These are phyloP conservation scores for Pezizomycotina sp. DNA, from an alignment of 2,329 filamentous ascomycete genomes.

Conservation along the genomic window DNA sequence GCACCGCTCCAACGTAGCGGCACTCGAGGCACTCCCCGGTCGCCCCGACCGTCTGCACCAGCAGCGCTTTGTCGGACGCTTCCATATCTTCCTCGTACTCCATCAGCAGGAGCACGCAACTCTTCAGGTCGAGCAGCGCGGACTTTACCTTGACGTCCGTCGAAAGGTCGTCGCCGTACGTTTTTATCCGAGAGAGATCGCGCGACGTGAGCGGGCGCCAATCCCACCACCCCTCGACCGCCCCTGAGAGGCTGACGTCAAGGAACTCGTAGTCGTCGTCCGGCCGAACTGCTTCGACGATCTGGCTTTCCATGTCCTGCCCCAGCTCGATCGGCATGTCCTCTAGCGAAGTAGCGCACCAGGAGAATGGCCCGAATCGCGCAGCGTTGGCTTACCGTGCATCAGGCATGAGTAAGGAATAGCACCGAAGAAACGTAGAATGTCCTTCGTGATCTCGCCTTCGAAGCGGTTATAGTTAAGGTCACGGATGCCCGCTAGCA, in stretches of 20 bases:
- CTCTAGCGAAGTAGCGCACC: conserved; percentile 9
- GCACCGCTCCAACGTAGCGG: conserved; percentile 5
- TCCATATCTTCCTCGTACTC: not conserved
- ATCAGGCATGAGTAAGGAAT: conserved; percentile 4
- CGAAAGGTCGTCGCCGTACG: no score
- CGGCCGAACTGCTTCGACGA: no score
- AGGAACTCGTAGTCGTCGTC: no score
- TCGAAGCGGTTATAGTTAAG: conserved; percentile 4
- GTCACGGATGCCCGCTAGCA: conserved; percentile 19
- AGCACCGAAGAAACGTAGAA: conserved; percentile 2
- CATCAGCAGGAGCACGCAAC: conserved; percentile 4
- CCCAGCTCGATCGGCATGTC: conserved; percentile 4
- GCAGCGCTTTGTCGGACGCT: not conserved
- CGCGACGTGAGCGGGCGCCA: conserved; percentile 1
- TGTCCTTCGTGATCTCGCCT: conserved; percentile 2
- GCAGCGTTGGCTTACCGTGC: conserved; percentile 5
- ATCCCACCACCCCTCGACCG: not conserved
- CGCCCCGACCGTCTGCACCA: not conserved
- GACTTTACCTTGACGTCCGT: conserved; percentile 3
- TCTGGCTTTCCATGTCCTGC: no score
- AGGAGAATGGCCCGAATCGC: conserved; percentile 7
- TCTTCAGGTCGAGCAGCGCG: conserved; percentile 5
- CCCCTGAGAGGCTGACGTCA: not conserved
- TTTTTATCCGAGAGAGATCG: conserved; percentile 3
- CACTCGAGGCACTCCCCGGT: not conserved